Evolutionary conservation across 495 filamentous ascomycete genomes (phyloP).

Genomic region (Achaetomiella virescens): DNA sequence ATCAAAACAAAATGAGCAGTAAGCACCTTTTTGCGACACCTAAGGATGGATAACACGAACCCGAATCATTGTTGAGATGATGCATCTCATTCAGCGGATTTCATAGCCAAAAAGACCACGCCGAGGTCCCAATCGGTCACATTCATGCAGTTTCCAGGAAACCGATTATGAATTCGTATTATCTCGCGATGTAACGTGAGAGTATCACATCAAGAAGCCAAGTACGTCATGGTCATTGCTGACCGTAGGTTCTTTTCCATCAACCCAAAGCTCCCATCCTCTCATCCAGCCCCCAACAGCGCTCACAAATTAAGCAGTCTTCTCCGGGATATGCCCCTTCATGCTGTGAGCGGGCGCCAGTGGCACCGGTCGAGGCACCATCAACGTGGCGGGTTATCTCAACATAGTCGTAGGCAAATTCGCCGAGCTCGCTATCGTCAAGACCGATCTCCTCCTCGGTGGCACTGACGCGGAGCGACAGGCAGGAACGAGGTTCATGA

Average conservation of each 20-base stretch:
- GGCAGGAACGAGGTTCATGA: conserved; percentile 83
- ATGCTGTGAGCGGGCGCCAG: conserved; percentile 23
- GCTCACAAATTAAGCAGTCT: conserved; percentile 11
- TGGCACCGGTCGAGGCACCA: conserved; percentile 13
- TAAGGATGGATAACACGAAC: too few species aligned
- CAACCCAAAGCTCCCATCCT: not conserved
- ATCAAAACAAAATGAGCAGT: too few species aligned
- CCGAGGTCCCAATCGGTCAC: too few species aligned
- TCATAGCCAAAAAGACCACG: too few species aligned
- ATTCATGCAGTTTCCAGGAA: too few species aligned
- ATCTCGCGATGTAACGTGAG: too few species aligned
- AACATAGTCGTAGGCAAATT: conserved; percentile 98
- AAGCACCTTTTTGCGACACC: not conserved
- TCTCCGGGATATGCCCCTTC: conserved; percentile 21
- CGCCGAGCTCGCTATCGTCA: conserved; percentile 93
- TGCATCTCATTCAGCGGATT: too few species aligned
- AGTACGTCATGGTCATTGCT: too few species aligned
- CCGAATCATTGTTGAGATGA: too few species aligned
- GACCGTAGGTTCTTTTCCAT: too few species aligned
- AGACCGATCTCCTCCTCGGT: conserved; percentile 89
- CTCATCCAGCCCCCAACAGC: not conserved
- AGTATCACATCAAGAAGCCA: too few species aligned
- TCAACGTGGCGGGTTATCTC: conserved; percentile 78
- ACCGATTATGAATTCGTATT: too few species aligned
- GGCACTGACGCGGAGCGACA: conserved; percentile 73